Conservation (phyloP, 164 flowering plant species). For the Tetrastigma voinierianum region DNA sequence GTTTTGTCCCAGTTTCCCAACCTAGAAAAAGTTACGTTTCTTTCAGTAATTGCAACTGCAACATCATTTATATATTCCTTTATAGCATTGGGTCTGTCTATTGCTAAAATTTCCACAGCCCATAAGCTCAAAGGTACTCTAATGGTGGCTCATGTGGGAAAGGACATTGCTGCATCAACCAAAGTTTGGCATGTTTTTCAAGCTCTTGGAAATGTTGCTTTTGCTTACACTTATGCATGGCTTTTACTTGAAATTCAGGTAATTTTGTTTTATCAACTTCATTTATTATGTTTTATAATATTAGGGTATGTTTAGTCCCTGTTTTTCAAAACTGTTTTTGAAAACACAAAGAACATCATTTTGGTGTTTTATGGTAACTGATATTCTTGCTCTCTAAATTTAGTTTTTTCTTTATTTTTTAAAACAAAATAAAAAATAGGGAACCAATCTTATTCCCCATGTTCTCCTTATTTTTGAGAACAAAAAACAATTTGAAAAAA, state of each 20-base stretch:
- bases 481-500: too few relatives aligned
- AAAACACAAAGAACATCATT: too few relatives aligned
- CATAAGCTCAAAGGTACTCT: constrained; percentile 28
- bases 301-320: too few relatives aligned
- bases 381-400: too few relatives aligned
- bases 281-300: too few relatives aligned
- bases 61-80: constrained; percentile 35
- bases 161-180: constrained; percentile 17
- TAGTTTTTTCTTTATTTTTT: too few relatives aligned
- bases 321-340: too few relatives aligned
- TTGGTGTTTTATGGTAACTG: too few relatives aligned
- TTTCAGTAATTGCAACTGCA: constrained; percentile 35
- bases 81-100: constrained; percentile 24
- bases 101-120: constrained; percentile 18
- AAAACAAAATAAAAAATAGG: too few relatives aligned
- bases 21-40: constrained; percentile 37
- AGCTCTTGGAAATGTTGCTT: constrained; percentile 46
- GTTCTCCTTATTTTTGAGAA: too few relatives aligned
- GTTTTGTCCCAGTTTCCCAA: constrained; percentile 39
- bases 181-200: constrained; percentile 35
- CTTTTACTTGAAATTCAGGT: constrained; percentile 52
- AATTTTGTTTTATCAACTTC: not conserved
- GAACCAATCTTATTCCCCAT: too few relatives aligned
- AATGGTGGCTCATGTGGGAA: constrained; percentile 16
- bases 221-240: constrained; percentile 40